Evolutionary conservation across 495 filamentous ascomycete genomes (phyloP).

Genomic region (Neurospora sp.): DNA sequence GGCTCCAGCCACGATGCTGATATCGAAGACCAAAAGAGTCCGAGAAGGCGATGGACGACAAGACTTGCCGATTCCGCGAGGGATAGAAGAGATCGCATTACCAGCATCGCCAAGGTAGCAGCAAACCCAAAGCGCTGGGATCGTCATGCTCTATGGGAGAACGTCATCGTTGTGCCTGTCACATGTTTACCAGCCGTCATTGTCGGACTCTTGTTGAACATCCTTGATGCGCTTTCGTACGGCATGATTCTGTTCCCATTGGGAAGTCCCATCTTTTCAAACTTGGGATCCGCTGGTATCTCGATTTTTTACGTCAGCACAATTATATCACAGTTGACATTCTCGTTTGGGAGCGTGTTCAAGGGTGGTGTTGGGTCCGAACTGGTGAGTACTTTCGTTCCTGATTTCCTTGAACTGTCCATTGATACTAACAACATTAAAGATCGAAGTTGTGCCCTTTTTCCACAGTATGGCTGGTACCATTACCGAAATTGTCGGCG

Average conservation of each 20-base stretch:
- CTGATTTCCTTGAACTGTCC: neutral
- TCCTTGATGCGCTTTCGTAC: conserved; percentile 90
- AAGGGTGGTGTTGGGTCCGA: conserved; percentile 92
- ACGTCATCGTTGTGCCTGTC: conserved; percentile 53
- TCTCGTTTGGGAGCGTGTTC: conserved; percentile 82
- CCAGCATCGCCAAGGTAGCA: conserved; percentile 9
- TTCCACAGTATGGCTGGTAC: conserved; percentile 95
- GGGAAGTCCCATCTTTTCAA: conserved; percentile 69
- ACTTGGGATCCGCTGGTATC: conserved; percentile 82
- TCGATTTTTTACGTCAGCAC: conserved; percentile 99
- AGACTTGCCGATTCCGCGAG: conserved; percentile 3
- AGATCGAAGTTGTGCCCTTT: conserved; percentile 95
- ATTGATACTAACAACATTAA: conserved; percentile 5
- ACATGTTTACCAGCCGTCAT: conserved; percentile 73
- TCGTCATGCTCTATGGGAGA: conserved; percentile 49
- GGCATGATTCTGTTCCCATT: conserved; percentile 95
- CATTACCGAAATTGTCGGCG: conserved; percentile 67
- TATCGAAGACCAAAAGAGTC: conserved; percentile 27
- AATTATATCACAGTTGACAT: conserved; percentile 88
- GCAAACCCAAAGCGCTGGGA: conserved; percentile 65
- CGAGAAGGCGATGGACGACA: conserved; percentile 9
- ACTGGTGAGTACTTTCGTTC: conserved; percentile 46
- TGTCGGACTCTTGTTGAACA: conserved; percentile 80
- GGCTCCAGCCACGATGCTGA: conserved; percentile 18
- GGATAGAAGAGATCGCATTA: neutral